Conservation (phyloP, 495 filamentous ascomycete genomes). For the Aspergillus coremiiformis region DNA sequence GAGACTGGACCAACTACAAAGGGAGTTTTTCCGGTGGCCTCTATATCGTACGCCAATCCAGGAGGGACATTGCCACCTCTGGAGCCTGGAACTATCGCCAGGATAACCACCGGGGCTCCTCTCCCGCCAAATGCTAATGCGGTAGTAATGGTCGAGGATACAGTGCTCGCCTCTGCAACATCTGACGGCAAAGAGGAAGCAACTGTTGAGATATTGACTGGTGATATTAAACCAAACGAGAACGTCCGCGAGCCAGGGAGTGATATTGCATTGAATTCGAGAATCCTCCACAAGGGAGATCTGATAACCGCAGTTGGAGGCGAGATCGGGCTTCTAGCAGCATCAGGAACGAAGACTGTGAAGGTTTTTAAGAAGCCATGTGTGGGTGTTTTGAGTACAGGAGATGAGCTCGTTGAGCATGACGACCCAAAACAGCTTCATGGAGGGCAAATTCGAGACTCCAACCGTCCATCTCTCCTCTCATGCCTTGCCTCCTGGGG, state of each 20-base stretch:
- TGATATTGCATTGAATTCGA: slow-evolving; percentile 62
- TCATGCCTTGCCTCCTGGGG: slow-evolving; percentile 69
- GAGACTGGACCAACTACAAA: slow-evolving; percentile 52
- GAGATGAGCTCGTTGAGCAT: slow-evolving; percentile 85
- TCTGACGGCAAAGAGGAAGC: slow-evolving; percentile 79
- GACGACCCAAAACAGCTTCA: slow-evolving; percentile 53
- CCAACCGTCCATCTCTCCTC: slow-evolving; percentile 79
- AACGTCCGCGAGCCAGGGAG: slow-evolving; percentile 90
- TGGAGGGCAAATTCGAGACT: slow-evolving; percentile 84
- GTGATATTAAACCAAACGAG: slow-evolving; percentile 66
- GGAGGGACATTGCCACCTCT: slow-evolving; percentile 52
- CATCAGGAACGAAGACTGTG: slow-evolving; percentile 71
- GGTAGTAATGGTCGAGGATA: slow-evolving; percentile 98
- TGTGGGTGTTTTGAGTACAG: slow-evolving; percentile 86
- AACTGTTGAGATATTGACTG: slow-evolving; percentile 74
- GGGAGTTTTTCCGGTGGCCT: slow-evolving; percentile 78
- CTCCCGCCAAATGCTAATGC: slow-evolving; percentile 81
- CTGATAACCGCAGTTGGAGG: slow-evolving; percentile 77
- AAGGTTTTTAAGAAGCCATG: slow-evolving; percentile 66
- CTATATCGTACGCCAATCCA: slow-evolving; percentile 74
- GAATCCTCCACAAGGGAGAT: slow-evolving; percentile 68
- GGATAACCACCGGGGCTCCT: slow-evolving; percentile 92
- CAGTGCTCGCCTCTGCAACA: slow-evolving; percentile 60
- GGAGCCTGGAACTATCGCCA: slow-evolving; percentile 65
- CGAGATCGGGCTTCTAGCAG: slow-evolving; percentile 82